Evolutionary conservation across 371 early-diverging fungal species (phyloP).

Genomic region (Homolaphlyctis polyrhiza): DNA sequence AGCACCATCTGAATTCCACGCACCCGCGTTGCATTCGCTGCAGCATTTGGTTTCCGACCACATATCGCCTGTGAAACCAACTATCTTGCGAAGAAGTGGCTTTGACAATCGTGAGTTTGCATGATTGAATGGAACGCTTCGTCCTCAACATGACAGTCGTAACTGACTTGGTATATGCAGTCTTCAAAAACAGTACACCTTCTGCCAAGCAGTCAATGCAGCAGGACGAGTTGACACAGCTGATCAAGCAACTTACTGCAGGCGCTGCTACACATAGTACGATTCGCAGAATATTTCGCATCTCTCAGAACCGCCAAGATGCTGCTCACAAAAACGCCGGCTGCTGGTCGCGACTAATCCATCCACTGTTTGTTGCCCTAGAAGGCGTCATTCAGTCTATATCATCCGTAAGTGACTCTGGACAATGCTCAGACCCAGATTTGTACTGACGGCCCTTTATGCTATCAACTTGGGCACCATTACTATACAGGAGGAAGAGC

Average conservation of each 20-base stretch:
- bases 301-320: not conserved
- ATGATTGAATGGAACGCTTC: not conserved
- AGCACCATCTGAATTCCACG: not conserved
- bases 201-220: not conserved
- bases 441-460: too few species aligned
- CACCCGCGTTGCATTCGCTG: not conserved
- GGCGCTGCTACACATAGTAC: not conserved
- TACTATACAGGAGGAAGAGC: not conserved
- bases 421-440: too few species aligned
- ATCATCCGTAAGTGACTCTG: too few species aligned
- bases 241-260: not conserved
- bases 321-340: not conserved
- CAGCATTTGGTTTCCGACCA: not conserved
- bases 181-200: not conserved
- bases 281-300: not conserved
- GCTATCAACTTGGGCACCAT: too few species aligned
- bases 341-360: too few species aligned
- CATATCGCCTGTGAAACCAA: not conserved
- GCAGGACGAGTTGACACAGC: not conserved
- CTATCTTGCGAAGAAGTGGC: not conserved
- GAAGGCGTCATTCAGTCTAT: too few species aligned
- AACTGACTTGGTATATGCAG: not conserved
- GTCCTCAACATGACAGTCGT: not conserved
- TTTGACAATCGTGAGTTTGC: not conserved
- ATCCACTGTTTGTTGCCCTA: too few species aligned